Base-by-base conservation (phyloP, 2,329 filamentous ascomycete species). In the Escovopsis sp. region DNA sequence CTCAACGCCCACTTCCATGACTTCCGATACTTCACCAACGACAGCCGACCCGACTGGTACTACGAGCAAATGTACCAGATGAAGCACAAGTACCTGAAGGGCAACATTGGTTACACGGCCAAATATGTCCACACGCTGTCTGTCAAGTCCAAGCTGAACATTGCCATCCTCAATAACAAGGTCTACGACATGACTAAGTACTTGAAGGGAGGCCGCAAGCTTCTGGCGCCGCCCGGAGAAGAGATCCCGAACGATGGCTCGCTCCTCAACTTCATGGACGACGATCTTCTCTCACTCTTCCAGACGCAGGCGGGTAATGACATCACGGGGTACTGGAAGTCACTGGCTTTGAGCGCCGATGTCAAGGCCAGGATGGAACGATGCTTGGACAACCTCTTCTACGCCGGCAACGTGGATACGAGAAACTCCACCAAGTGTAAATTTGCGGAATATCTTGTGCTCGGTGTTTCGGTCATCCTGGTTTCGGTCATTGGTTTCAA, bases 361-460 rank as follows among this genome's bases (percentile, higher is more conserved):
- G 56, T 75, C 50, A 82, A 80, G 52, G 54, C 60, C 18, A 72
- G 79, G 32, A 93, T 94, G 85, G 69, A 80, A 57, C 68, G 78
- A 1, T 98, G 91, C 56, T 72, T 98, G 42, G 80, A 96, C 64
- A 94, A 95, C 52, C 72, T 98, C 33, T 98, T 96, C 67, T 95
- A 91, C 56, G 78, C 95, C 19, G 91, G 87, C 28, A 81, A 93
- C 48, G 70, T 94, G 3, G 91, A 98, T 58, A 96, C 89, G 2
- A 75, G 91, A 68, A 87, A 84, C 63, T 95, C 89, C 1, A 63
- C 77, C 1, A 77, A 77, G 46, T 98, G 91, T 66, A 70, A 82
- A 49, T 96, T 98, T 56, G 79, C 91, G 26, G 80, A 81, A 46
- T 98, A 96, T 62, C 77, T 98, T 49, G 72, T 96, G 18, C 72